Evolutionary conservation across 208 protist species (phyloP).

Genomic region (Leishmania braziliensis): DNA sequence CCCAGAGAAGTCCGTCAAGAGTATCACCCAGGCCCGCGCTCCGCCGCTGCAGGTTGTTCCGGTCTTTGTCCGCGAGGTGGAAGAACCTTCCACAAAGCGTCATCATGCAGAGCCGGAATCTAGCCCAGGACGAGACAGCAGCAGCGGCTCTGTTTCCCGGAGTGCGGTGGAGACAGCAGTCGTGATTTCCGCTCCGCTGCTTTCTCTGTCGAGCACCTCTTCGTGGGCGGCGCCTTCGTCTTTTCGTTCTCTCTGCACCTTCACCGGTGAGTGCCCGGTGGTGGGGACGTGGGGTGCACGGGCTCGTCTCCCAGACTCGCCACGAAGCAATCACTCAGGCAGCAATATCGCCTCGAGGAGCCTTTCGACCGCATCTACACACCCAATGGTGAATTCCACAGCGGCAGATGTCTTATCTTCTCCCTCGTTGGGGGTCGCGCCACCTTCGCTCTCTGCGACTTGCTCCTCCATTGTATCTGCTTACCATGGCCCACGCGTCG

Average conservation of each 20-base stretch:
- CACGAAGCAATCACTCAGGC: neutral
- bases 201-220: neutral
- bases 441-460: neutral
- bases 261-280: neutral
- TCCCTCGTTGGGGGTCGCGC: neutral
- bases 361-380: neutral
- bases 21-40: neutral
- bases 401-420: neutral
- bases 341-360: neutral
- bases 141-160: neutral
- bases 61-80: neutral
- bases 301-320: neutral
- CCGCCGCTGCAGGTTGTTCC: neutral
- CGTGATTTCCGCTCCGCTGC: neutral
- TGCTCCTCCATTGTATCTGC: neutral
- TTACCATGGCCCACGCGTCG: neutral
- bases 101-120: slow-evolving; percentile 4
- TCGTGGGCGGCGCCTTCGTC: neutral
- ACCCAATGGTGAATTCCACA: neutral
- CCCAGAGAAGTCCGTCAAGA: neutral
- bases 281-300: neutral
- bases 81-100: neutral
- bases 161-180: neutral
- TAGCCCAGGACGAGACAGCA: neutral
- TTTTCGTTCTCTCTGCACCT: neutral